Base-by-base conservation (phyloP, 257 asterid genomes). In the Petrea volubilis region DNA sequence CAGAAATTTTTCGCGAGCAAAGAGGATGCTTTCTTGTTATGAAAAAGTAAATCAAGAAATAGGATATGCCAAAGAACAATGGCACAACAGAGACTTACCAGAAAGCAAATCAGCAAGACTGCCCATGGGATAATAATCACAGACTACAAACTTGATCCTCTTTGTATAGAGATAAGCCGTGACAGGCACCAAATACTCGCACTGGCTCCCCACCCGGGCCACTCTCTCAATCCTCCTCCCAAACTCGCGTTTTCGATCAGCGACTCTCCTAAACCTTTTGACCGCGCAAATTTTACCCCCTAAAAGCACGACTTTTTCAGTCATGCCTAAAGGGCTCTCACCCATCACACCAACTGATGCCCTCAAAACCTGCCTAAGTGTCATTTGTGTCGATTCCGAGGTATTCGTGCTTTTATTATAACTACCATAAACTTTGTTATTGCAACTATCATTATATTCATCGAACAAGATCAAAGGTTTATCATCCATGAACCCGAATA, bases 41-140 rank as follows among this genome's bases (percentile, higher is more conserved):
- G n/a, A n/a, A n/a, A n/a, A n/a, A n/a, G n/a, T n/a, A n/a, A n/a
- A n/a, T n/a, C n/a, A n/a, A n/a, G 5, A 47, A 47, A 14, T 4
- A 47, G 2, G 2, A 18, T 36, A 38, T 28, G 14, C 6, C 1
- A 18, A 47, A 7, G 18, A 8, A 17, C 23, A 20, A 3, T 13
- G 20, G 14, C 3, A 2, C 15, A 14, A 7, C n/a, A 21, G 24
- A 28, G n/a, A 65, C 68, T 24, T 75, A 85, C 89, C 87, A 24
- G 76, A 50, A 66, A 86, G 92, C 71, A 86, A 67, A 77, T 84
- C 86, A 71, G 85, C 87, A 36, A 86, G 89, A 43, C 83, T 78
- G 46, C 92, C 92, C 92, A 86, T 86, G 51, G 92, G 89, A 72
- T 86, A 84, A 55, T 86, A 84, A 53, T 80, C 78, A 74, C 75